A percentile compares a stretch with the other conserved stretches of the same genome.
Evolutionary conservation across 2,329 filamentous ascomycete species (phyloP).

Genomic region (Colletotrichum limetticola): DNA sequence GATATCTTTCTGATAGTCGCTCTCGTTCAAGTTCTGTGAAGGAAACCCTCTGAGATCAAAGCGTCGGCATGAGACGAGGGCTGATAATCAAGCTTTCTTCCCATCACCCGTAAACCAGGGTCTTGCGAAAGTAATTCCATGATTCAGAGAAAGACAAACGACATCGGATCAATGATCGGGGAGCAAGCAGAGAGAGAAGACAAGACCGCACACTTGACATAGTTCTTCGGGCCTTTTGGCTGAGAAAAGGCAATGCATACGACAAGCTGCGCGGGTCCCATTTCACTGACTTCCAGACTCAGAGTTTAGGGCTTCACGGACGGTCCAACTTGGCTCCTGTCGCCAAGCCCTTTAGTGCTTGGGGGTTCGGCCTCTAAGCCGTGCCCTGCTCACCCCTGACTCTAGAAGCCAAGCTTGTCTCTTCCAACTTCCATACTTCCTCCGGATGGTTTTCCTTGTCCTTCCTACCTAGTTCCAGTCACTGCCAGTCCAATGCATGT

Average conservation of each 20-base stretch:
- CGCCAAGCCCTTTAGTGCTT: slow-evolving; percentile 25
- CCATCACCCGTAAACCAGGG: not conserved
- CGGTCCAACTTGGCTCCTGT: slow-evolving; percentile 16
- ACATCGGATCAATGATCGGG: not conserved
- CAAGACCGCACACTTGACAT: not conserved
- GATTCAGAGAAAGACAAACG: not conserved
- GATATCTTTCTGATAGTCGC: not conserved
- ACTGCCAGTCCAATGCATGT: not conserved
- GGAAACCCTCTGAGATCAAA: not conserved
- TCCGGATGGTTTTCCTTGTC: no score
- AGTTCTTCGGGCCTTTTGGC: not conserved
- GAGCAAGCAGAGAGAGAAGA: not conserved
- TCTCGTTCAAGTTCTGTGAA: not conserved
- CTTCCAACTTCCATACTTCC: not conserved
- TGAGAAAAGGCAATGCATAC: not conserved
- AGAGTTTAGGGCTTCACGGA: slow-evolving; percentile 6
- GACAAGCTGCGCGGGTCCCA: not conserved
- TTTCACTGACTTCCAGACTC: not conserved
- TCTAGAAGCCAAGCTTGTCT: not conserved
- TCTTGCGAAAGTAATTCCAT: not conserved
- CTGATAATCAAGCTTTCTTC: not conserved
- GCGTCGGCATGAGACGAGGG: not conserved
- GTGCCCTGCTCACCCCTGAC: not conserved
- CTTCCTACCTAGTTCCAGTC: not conserved
- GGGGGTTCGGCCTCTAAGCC: slow-evolving; percentile 1